Evolutionary conservation across 177 flowering plant genomes (phyloP).

Genomic region (Vitis hybrid): DNA sequence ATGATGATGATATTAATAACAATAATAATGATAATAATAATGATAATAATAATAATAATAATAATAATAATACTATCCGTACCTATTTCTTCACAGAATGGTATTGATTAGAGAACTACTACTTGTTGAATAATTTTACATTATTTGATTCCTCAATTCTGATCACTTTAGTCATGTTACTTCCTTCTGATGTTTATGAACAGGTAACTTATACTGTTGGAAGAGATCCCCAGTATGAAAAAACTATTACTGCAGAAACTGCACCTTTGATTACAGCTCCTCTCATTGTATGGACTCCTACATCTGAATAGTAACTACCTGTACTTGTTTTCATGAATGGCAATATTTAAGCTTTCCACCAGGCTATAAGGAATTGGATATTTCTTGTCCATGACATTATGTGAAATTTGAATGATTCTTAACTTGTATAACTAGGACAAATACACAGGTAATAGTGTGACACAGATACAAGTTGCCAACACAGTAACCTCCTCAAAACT

Average conservation of each 20-base stretch:
- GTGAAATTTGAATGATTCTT: too few species aligned
- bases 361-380: not conserved
- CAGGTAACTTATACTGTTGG: conserved; percentile 94
- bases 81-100: too few species aligned
- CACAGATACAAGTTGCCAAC: too few species aligned
- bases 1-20: too few species aligned
- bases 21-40: too few species aligned
- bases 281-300: conserved; percentile 55
- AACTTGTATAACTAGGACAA: too few species aligned
- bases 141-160: not conserved
- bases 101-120: too few species aligned
- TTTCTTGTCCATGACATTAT: too few species aligned
- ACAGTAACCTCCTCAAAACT: too few species aligned
- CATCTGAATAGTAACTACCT: not conserved
- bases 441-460: too few species aligned
- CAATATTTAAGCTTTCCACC: not conserved
- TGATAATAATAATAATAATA: too few species aligned
- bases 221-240: conserved; percentile 69
- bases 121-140: not conserved
- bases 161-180: not conserved
- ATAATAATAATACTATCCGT: too few species aligned
- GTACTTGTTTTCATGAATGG: not conserved
- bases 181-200: conserved; percentile 12
- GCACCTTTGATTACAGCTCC: conserved; percentile 73
- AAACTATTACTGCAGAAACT: conserved; percentile 58